A percentile compares a stretch with the other conserved stretches of the same genome.
These are phyloP conservation scores for Ilyonectria sp. DNA, from an alignment of 2,329 filamentous ascomycete genomes.

Conservation along the genomic window DNA sequence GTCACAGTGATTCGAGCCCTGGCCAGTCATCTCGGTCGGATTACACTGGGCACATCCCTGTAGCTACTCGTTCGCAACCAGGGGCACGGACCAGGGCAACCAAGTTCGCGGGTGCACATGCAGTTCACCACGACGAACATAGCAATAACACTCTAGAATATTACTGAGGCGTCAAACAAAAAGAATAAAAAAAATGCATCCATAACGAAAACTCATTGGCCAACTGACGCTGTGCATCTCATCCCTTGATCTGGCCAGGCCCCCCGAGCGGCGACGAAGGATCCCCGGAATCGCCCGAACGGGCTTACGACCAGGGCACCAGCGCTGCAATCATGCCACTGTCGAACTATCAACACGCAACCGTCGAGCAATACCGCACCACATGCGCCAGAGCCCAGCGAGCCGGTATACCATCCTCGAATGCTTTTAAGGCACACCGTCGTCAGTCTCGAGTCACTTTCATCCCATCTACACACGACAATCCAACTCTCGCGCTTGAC, in stretches of 20 bases:
- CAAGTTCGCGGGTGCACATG: neutral
- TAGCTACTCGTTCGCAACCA: neutral
- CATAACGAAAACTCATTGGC: neutral
- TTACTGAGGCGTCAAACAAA: neutral
- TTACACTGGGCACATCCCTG: neutral
- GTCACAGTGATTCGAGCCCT: neutral
- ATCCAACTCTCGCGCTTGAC: constrained; percentile 18
- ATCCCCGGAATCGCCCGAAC: constrained; percentile 33
- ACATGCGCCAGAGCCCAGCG: neutral
- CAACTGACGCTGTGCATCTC: constrained; percentile 1
- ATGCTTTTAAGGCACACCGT: constrained; percentile 26
- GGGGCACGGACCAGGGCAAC: constrained; percentile 1
- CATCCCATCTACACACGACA: constrained; percentile 29
- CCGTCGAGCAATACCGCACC: constrained; percentile 24
- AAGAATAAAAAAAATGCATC: neutral
- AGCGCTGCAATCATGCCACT: constrained; percentile 42
- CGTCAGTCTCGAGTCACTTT: constrained; percentile 30
- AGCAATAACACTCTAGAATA: neutral
- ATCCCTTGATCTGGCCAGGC: neutral
- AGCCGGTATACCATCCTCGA: constrained; percentile 37
- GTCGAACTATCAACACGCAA: constrained; percentile 45
- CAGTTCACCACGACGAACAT: neutral
- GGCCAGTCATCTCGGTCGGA: constrained; percentile 5
- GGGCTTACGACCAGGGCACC: constrained; percentile 34
- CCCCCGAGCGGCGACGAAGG: constrained; percentile 1